A percentile compares a stretch with the other conserved stretches of the same genome.
Conservation (phyloP, 2,329 filamentous ascomycete species). For the Escovopsis sp. region DNA sequence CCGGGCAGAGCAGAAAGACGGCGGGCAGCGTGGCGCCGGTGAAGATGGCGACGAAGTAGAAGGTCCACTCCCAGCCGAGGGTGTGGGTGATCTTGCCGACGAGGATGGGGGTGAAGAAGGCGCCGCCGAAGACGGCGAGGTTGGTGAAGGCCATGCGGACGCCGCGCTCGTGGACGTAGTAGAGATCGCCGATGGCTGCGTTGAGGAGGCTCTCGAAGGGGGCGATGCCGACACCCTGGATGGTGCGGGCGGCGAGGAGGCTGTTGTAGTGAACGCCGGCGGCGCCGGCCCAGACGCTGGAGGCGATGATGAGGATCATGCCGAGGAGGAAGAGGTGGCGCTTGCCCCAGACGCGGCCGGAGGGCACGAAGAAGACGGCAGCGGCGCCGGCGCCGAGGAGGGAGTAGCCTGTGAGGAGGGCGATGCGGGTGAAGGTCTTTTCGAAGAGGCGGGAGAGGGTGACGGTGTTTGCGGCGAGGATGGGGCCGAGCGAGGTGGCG, state of each 20-base stretch:
- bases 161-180: conserved; percentile 74
- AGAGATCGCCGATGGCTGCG: conserved; percentile 76
- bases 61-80: conserved; percentile 76
- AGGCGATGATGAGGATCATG: conserved; percentile 55
- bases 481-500: conserved; percentile 68
- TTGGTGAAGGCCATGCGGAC: conserved; percentile 71
- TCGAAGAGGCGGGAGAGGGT: conserved; percentile 55
- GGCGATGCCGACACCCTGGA: conserved; percentile 75
- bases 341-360: conserved; percentile 83
- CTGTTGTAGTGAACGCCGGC: conserved; percentile 53
- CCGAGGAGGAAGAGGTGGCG: conserved; percentile 75
- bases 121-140: conserved; percentile 40
- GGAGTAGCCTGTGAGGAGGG: conserved; percentile 75
- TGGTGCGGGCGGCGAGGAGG: conserved; percentile 62
- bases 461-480: conserved; percentile 79
- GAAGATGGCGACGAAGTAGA: conserved; percentile 81
- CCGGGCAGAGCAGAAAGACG: conserved; percentile 67
- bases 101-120: conserved; percentile 66
- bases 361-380: conserved; percentile 75
- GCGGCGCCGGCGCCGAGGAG: conserved; percentile 69
- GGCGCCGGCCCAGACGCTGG: conserved; percentile 65
- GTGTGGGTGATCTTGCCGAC: conserved; percentile 70
- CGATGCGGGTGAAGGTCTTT: conserved; percentile 57
- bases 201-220: conserved; percentile 87
- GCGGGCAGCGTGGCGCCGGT: conserved; percentile 53